Base-by-base conservation (phyloP, 495 filamentous ascomycete genomes). In the Barbatosphaeria neglecta region DNA sequence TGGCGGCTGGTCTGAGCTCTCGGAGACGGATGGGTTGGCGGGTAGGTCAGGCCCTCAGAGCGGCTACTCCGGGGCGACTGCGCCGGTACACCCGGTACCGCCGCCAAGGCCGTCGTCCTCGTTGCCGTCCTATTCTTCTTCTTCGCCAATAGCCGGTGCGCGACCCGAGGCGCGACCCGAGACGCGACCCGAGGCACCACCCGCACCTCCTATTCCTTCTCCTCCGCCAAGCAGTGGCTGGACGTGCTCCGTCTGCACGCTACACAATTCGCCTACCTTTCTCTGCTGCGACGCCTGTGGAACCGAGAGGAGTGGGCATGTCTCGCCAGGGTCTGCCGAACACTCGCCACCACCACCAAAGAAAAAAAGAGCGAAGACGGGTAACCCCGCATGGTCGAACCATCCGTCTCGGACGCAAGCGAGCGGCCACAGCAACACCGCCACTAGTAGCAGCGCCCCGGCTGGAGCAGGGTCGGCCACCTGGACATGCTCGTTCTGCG, bases 241-340 rank as follows among this genome's bases (percentile, higher is more conserved):
- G 90, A 70, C 73, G 10, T 97, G 90, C 51, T 68, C 69, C 18
- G 70, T 78, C 25, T 95, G 90, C 57, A 97, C 90, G 0, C 73
- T 92, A n/a, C 76, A 81, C 42, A 97, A 97, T 54, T 80, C 84
- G 3, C 50, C 72, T 22, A 74, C 63, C 19, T 87, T 72, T 51
- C 69, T 86, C 9, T 75, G 72, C 52, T 96, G 90, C 59, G 88
- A 90, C 54, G 87, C 79, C 2, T 96, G 90, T 57, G 80, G 73
- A 6, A 65, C 69, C 1, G 81, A 86, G 56, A 73, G 84, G 37
- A 72, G 80, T 0, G 68, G 65, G 8, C 63, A 53, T 20, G 50
- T 50, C 22, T 59, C 57, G 7, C 50, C 49, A 33, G 38, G 52
- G 15, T 43, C 61, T 11, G 60, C 59, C 43, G 65, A 68, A 31